A percentile compares a stretch with the other conserved stretches of the same genome.
Conservation (phyloP, 352 stramenopile genomes). For the Phytophthora melonis region DNA sequence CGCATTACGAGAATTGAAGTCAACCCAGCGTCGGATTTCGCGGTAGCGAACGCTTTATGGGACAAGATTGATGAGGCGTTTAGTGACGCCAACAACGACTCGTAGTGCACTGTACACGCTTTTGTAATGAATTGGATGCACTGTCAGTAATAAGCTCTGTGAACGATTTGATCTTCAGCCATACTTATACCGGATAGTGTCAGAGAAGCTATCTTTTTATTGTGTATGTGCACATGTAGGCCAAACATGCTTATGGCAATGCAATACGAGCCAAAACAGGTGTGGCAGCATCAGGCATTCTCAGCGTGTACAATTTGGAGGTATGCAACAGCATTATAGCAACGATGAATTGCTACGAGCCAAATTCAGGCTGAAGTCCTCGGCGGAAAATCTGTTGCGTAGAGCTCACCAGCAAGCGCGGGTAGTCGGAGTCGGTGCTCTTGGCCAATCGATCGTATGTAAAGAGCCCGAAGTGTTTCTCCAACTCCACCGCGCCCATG, state of each 20-base stretch:
- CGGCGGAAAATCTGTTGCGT: not conserved
- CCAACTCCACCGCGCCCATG: slow-evolving; percentile 36
- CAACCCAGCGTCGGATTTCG: slow-evolving; percentile 61
- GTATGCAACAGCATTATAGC: not conserved
- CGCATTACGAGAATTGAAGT: slow-evolving; percentile 69
- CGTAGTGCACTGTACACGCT: slow-evolving; percentile 34
- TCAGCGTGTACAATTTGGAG: not conserved
- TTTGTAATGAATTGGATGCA: not conserved
- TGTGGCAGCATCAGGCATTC: not conserved
- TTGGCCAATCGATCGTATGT: slow-evolving; percentile 41
- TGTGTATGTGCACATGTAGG: too few relatives aligned
- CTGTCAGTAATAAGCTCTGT: not conserved
- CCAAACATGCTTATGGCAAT: too few relatives aligned
- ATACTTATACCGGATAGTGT: too few relatives aligned
- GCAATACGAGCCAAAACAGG: too few relatives aligned
- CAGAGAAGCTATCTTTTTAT: too few relatives aligned
- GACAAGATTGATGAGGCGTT: slow-evolving; percentile 77
- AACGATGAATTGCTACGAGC: not conserved
- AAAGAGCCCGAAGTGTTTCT: slow-evolving; percentile 47
- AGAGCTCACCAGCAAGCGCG: not conserved
- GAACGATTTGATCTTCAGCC: not conserved
- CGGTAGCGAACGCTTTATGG: slow-evolving; percentile 70
- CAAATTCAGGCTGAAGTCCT: not conserved
- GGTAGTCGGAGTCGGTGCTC: slow-evolving; percentile 28
- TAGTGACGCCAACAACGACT: slow-evolving; percentile 59